phyloP scores from a whole-genome alignment of 2,329 filamentous ascomycete species.

The Colletotrichum sp. region DNA sequence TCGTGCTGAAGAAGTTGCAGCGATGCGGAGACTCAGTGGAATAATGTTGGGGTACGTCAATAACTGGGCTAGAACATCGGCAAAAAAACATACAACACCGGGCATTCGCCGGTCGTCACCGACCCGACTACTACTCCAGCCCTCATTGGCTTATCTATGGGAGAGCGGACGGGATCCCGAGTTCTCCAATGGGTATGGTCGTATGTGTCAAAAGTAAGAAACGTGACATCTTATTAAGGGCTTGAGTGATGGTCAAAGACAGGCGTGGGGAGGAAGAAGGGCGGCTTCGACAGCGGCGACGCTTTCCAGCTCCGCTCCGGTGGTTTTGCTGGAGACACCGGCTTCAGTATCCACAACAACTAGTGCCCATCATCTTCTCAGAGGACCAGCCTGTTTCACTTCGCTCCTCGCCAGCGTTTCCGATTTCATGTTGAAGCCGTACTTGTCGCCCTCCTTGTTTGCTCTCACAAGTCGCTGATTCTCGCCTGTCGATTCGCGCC shows the following conservation, averaged over 20 bases:
- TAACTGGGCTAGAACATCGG: neutral
- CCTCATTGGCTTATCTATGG: no score
- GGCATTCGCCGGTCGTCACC: neutral
- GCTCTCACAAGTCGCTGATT: neutral
- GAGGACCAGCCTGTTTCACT: neutral
- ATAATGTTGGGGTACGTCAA: neutral
- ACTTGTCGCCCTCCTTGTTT: neutral
- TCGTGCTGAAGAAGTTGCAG: neutral
- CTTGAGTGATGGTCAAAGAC: neutral
- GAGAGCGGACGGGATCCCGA: neutral
- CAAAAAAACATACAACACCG: neutral
- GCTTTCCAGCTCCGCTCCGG: neutral
- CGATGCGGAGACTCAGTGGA: neutral
- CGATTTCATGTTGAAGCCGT: neutral
- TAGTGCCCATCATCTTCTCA: neutral
- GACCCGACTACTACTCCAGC: neutral
- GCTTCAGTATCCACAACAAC: neutral
- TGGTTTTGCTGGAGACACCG: neutral
- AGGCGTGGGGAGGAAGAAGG: neutral
- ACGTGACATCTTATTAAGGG: neutral
- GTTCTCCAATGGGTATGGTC: neutral
- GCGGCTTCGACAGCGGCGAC: neutral
- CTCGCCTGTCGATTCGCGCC: no score
- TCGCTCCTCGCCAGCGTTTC: no score
- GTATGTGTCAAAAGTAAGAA: accelerated